Evolutionary conservation across 345 rosid genomes (phyloP), one percentile per base, ranked within the genome.

Genomic region (Angophora floribunda): DNA sequence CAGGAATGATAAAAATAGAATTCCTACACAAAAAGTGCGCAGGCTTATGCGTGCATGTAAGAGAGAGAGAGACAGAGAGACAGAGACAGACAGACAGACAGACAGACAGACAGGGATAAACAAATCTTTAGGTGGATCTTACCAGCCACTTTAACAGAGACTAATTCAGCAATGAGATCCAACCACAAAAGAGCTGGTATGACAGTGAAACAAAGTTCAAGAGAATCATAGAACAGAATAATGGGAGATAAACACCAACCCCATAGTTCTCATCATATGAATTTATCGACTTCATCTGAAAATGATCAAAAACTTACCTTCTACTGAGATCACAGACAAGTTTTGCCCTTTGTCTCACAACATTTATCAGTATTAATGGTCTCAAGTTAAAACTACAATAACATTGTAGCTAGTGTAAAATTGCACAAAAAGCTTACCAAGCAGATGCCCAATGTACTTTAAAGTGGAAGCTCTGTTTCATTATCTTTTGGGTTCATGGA

Each of bases 401-500:
- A 85, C 86, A n/a, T 49, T 47, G 32, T 26, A 24, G 86, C 22
- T 26, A 44, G 49, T 85, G 51, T 26, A 32, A 6, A 85, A 45
- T 22, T 47, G 52, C 36, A 82, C 3, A 7, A 11, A 85, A 26
- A 85, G 9, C 10, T 22, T 22, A 70, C 82, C 10, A 36, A 24
- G 26, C 47, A 85, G 57, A 85, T 7, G 53, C 61, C 9, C 61
- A 4, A 11, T 86, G 44, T 44, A 17, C 57, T 45, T 63, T 87
- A 92, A 52, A 85, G 89, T 19, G 94, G 96, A 85, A 94, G 92
- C 59, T 88, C 91, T 12, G 49, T 24, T 19, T 88, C 88, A 6
- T 78, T 86, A 63, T 89, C 93, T 88, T 87, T 90, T 6, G 92
- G 36, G 88, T 92, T 92, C 90, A 90, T 88, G 88, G 97, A 93